Base-by-base conservation (phyloP, 306 rosid genomes). In the Mimosa bimucronata region DNA sequence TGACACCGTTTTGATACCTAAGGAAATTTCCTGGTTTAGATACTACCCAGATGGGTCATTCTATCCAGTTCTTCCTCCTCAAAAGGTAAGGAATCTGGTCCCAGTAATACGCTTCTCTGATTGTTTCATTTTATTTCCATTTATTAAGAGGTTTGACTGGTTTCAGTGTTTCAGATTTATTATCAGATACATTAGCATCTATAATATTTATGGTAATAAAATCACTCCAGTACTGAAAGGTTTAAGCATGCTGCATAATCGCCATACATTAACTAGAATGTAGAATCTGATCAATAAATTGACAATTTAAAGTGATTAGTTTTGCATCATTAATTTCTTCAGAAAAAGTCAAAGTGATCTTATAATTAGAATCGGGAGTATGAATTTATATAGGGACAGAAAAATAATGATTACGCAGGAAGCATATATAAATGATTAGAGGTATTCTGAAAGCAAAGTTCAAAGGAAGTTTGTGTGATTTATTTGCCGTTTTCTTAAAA, bases 11-110 rank as follows among this genome's bases (percentile, higher is more conserved):
- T 58, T 58, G 31, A 58, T 58, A 25, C 90, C 90, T 0, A 90
- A 78, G 73, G 94, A 90, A 75, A 90, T 89, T 23, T 53, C 94
- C 46, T 88, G 90, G 92, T 90, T 90, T 83, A 90, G 92, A 50
- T 88, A 90, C 81, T 90, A 85, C 81, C 82, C 86, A 44, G 92
- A 88, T 80, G 92, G 85, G n/a, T 79, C 85, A 15, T 88, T 88
- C 80, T 64, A 71, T 10, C 84, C 92, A 14, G 61, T 87, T 76
- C n/a, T 85, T 76, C 87, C 82, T 38, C 83, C 92, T 12, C 80
- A 68, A 45, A n/a, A 90, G 92, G 94, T 90, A 73, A 23, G 16
- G 41, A 28, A 66, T 10, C 7, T 23, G 11, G 31, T n/a, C 19
- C 9, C 50, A 10, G n/a, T 66, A 44, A 66, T 18, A 16, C 71